Evolutionary conservation across 257 asterid genomes (phyloP).

Genomic region (Plantago ovata): DNA sequence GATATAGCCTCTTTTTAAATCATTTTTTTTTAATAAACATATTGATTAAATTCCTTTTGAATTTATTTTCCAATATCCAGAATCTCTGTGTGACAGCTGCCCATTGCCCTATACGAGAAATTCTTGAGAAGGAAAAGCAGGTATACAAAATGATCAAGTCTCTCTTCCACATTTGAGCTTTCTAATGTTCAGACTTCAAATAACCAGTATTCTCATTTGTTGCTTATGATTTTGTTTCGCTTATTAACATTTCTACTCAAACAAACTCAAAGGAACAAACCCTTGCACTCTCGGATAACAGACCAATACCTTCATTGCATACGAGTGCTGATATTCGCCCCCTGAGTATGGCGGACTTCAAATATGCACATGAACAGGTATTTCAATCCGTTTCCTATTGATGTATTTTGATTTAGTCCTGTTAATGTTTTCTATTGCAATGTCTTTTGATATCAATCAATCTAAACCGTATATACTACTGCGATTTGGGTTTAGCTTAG

Average conservation of each 20-base stretch:
- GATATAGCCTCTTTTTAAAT: neutral
- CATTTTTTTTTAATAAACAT: too few relatives aligned
- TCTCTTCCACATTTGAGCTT: slow-evolving; percentile 7
- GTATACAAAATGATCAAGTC: slow-evolving; percentile 24
- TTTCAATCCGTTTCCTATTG: slow-evolving; percentile 3
- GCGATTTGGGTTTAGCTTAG: too few relatives aligned
- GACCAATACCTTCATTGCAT: slow-evolving; percentile 58
- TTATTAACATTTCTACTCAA: neutral
- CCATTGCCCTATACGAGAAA: slow-evolving; percentile 79
- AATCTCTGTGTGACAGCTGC: slow-evolving; percentile 84
- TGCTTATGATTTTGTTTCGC: neutral
- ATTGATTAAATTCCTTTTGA: neutral
- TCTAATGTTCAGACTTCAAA: too few relatives aligned
- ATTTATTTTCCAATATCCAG: slow-evolving; percentile 32
- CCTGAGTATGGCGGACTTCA: slow-evolving; percentile 64
- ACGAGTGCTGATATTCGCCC: slow-evolving; percentile 63
- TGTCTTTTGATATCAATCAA: too few relatives aligned
- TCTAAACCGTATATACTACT: too few relatives aligned
- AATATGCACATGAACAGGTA: slow-evolving; percentile 86
- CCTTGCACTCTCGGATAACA: slow-evolving; percentile 55
- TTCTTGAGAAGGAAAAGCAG: slow-evolving; percentile 83
- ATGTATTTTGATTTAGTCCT: neutral
- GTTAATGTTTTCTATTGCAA: neutral
- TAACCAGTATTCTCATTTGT: neutral
- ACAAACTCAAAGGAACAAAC: slow-evolving; percentile 47